phyloP scores from a whole-genome alignment of 805 yeast species.

The Millerozyma acaciae region DNA sequence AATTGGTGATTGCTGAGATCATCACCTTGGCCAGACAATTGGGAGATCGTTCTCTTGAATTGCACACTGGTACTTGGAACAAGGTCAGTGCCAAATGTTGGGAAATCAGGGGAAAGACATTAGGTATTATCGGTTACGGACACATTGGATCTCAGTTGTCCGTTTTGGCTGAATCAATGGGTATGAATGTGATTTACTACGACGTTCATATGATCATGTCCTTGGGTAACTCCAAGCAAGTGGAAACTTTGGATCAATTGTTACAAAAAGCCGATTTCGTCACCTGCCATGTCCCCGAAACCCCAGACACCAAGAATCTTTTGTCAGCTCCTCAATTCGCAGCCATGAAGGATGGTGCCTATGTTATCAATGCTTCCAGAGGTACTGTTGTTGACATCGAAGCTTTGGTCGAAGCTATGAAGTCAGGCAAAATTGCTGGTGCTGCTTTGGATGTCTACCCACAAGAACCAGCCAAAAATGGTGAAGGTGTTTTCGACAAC shows the following conservation, averaged over 20 bases:
- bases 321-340: slow-evolving; percentile 87
- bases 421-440: slow-evolving; percentile 92
- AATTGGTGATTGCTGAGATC: slow-evolving; percentile 92
- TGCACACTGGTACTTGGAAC: slow-evolving; percentile 97
- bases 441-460: slow-evolving; percentile 97
- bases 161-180: slow-evolving; percentile 95
- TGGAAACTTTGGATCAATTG: slow-evolving; percentile 76
- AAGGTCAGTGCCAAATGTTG: slow-evolving; percentile 93
- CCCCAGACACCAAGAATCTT: slow-evolving; percentile 87
- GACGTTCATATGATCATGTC: slow-evolving; percentile 93
- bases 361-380: slow-evolving; percentile 92
- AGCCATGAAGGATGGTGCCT: slow-evolving; percentile 94
- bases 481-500: slow-evolving; percentile 71
- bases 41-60: slow-evolving; percentile 93
- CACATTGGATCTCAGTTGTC: slow-evolving; percentile 97
- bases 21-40: slow-evolving; percentile 92
- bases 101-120: slow-evolving; percentile 98
- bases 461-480: slow-evolving; percentile 95
- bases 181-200: slow-evolving; percentile 93
- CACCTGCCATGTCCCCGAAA: slow-evolving; percentile 91
- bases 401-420: slow-evolving; percentile 86
- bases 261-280: slow-evolving; percentile 82
- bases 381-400: slow-evolving; percentile 97
- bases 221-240: slow-evolving; percentile 95
- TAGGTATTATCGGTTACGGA: slow-evolving; percentile 96